Evolutionary conservation across 2,329 filamentous ascomycete species (phyloP).

Genomic region (Diaporthe aspalathi): DNA sequence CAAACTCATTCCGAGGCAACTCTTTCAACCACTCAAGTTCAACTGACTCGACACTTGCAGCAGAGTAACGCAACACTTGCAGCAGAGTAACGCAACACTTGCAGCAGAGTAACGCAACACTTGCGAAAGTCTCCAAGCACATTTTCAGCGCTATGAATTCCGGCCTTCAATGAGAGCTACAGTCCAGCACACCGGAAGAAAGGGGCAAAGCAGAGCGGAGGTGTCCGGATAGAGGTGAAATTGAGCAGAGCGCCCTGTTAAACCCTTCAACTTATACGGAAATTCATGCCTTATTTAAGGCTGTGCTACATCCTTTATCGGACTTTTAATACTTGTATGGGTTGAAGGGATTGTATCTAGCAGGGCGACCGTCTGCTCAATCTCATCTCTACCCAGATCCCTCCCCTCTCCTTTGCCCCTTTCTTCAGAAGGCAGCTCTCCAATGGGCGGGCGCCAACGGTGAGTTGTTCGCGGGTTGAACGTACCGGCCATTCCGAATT

Average conservation of each 20-base stretch:
- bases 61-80: no score
- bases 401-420: slow-evolving; percentile 8
- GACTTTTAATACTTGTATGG: no score
- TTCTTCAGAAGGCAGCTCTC: neutral
- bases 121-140: neutral
- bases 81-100: no score
- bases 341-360: neutral
- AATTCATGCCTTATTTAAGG: no score
- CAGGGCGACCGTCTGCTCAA: neutral
- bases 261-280: no score
- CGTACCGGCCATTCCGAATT: neutral
- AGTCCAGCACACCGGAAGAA: neutral
- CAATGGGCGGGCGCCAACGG: no score
- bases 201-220: slow-evolving; percentile 1
- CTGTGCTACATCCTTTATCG: no score
- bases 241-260: neutral
- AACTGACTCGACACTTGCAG: neutral
- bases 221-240: neutral
- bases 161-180: no score
- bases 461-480: neutral
- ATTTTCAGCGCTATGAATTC: neutral
- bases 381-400: neutral
- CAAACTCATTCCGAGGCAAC: neutral
- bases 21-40: neutral
- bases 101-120: neutral